A percentile compares a stretch with the other conserved stretches of the same genome.
phyloP scores from a whole-genome alignment of 257 asterid genomes.

The Cruciata laevipes region DNA sequence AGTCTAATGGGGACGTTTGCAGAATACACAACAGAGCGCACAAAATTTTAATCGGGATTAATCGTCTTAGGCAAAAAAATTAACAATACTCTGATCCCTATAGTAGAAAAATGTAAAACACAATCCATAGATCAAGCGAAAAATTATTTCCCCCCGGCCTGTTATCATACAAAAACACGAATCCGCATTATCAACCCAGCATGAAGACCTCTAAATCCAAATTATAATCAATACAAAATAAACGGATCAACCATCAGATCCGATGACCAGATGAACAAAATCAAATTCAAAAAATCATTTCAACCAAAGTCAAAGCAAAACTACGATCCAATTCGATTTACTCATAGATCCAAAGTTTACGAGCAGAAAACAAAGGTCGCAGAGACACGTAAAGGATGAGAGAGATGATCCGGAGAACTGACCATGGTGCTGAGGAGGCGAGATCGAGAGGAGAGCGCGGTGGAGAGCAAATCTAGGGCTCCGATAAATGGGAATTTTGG shows the following conservation, averaged over 20 bases:
- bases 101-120: background rate
- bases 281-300: background rate
- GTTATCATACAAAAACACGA: background rate
- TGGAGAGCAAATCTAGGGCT: conserved; percentile 33
- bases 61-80: background rate
- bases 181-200: background rate
- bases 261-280: background rate
- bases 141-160: background rate
- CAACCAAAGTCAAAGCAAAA: background rate
- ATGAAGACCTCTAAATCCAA: background rate
- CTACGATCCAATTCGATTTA: background rate
- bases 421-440: conserved; percentile 23
- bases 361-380: background rate
- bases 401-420: background rate
- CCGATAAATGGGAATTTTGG: conserved; percentile 21
- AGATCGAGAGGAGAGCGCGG: conserved; percentile 17
- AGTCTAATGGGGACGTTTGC: background rate
- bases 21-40: background rate
- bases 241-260: conserved; percentile 18
- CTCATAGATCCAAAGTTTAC: conserved; percentile 6
- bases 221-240: background rate
- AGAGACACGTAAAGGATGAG: background rate
- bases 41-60: background rate
- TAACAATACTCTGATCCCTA: background rate
- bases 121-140: background rate